Base-by-base conservation (phyloP, 768 basidiomycete species). In the Phylloporus sp. region DNA sequence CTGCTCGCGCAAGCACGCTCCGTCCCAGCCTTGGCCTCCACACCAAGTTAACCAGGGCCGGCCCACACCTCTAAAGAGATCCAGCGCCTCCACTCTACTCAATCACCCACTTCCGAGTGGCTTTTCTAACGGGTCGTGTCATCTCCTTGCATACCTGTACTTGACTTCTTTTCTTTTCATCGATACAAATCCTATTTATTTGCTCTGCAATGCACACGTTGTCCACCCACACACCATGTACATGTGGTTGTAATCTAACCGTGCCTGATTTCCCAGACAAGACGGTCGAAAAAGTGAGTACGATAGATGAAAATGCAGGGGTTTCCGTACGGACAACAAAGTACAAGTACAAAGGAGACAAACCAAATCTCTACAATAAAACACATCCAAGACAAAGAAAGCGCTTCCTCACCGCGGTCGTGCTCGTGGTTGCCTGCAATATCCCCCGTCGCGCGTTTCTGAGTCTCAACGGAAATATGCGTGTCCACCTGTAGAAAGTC, bases 41-140 rank as follows among this genome's bases (percentile, higher is more conserved):
- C 91, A n/a, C 83, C 88, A n/a, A n/a, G n/a, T n/a, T n/a, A 5
- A 91, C 85, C 0, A 81, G 77, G 35, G 89, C 92, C 58, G 92
- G 92, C n/a, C n/a, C n/a, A 0, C 82, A 86, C 58, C 67, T 87
- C n/a, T 76, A 77, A 81, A 40, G 89, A 91, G 55, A 87, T 91
- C 82, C 76, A 80, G 5, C 72, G 81, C 51, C 72, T 91, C 28
- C n/a, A n/a, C n/a, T n/a, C n/a, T n/a, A n/a, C n/a, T n/a, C n/a
- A n/a, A n/a, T n/a, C n/a, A n/a, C n/a, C n/a, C n/a, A n/a, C n/a
- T n/a, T n/a, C n/a, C n/a, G n/a, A n/a, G n/a, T n/a, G n/a, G n/a
- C n/a, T n/a, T n/a, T n/a, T n/a, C n/a, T n/a, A n/a, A n/a, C n/a
- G n/a, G n/a, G n/a, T n/a, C n/a, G n/a, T n/a, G 80, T 91, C 32